These are phyloP conservation scores for Alloteropsis angusta DNA, from an alignment of 202 grass and related monocot species.

Conservation along the genomic window DNA sequence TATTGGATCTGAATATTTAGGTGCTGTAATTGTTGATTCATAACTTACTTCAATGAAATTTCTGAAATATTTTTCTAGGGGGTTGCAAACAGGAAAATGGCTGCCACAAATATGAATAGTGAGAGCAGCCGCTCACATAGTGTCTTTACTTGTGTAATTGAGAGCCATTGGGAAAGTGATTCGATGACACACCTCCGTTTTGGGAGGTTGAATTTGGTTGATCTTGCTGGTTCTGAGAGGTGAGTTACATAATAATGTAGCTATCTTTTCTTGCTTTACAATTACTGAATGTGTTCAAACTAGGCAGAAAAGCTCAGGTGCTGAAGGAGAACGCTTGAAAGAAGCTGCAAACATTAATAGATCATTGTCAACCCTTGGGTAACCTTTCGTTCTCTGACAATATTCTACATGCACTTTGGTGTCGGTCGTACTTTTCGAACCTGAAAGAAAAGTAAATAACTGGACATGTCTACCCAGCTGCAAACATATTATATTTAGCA, in stretches of 20 bases:
- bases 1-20: background rate
- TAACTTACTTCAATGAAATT: slow-evolving; percentile 4
- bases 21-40: background rate
- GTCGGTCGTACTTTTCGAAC: background rate
- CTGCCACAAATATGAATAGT: slow-evolving; percentile 84
- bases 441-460: background rate
- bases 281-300: slow-evolving; percentile 34
- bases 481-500: background rate
- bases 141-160: slow-evolving; percentile 89
- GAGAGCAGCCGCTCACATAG: slow-evolving; percentile 94
- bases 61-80: slow-evolving; percentile 42
- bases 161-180: slow-evolving; percentile 84
- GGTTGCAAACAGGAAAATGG: slow-evolving; percentile 79
- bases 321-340: slow-evolving; percentile 91
- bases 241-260: slow-evolving; percentile 27
- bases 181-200: slow-evolving; percentile 72
- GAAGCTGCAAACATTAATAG: slow-evolving; percentile 96
- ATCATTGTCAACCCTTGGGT: slow-evolving; percentile 95
- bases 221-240: slow-evolving; percentile 95
- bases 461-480: background rate
- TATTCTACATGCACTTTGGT: background rate
- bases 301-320: slow-evolving; percentile 96
- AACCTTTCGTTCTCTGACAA: slow-evolving; percentile 23
- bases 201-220: slow-evolving; percentile 87
- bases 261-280: slow-evolving; percentile 16